Evolutionary conservation across 2,329 filamentous ascomycete species (phyloP).

Genomic region (Colletotrichum noveboracense): DNA sequence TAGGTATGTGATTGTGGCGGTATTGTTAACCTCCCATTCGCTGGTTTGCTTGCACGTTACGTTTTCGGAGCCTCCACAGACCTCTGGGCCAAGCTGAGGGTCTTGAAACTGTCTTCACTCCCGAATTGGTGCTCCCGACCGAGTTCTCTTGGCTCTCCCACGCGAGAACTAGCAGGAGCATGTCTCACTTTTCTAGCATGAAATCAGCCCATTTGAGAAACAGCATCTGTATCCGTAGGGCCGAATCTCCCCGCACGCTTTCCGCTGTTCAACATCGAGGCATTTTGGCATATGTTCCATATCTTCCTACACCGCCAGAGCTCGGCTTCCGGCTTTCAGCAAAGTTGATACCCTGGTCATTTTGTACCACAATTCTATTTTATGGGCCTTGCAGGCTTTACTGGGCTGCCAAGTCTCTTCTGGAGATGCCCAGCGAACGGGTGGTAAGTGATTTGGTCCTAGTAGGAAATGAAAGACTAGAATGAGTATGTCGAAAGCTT

Average conservation of each 20-base stretch:
- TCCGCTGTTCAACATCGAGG: background rate
- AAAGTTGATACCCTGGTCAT: background rate
- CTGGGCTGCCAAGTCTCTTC: background rate
- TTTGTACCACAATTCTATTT: background rate
- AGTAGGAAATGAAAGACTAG: background rate
- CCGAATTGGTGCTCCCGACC: background rate
- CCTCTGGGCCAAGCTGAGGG: background rate
- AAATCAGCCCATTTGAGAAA: background rate
- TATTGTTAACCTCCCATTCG: background rate
- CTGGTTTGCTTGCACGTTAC: background rate
- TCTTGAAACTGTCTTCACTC: background rate
- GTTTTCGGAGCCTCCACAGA: background rate
- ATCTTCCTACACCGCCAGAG: background rate
- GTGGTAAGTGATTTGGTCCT: accelerated
- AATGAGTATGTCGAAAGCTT: background rate
- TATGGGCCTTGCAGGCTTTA: background rate
- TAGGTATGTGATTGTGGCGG: background rate
- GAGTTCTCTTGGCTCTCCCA: background rate
- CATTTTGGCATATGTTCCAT: background rate
- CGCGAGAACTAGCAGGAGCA: background rate
- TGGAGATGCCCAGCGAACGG: accelerated
- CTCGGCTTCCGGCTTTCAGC: background rate
- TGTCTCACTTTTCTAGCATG: background rate
- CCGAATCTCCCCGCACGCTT: background rate
- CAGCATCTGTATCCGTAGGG: background rate